phyloP scores from a whole-genome alignment of 352 stramenopile genomes.

The Blastocystis sp. region DNA sequence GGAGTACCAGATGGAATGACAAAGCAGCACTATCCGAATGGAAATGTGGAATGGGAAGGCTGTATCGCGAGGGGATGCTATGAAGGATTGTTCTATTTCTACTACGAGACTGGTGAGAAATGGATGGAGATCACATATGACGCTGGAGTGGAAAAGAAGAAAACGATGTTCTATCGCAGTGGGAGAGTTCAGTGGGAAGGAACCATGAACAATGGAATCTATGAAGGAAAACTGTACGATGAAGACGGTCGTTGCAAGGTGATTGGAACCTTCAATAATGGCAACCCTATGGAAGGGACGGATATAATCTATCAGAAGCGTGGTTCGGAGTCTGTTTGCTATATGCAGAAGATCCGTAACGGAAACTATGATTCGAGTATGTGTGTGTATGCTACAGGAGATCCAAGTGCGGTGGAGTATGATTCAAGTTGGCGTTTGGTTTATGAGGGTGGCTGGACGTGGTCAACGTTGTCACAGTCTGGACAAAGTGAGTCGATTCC shows the following conservation, averaged over 20 bases:
- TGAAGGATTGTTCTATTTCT: neutral
- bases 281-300: neutral
- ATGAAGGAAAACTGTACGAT: neutral
- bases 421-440: neutral
- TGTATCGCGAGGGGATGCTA: neutral
- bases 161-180: neutral
- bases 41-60: neutral
- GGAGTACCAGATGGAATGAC: neutral
- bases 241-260: neutral
- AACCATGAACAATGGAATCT: neutral
- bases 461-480: too few species aligned
- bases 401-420: neutral
- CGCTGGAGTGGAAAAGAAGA: neutral
- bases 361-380: neutral
- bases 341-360: neutral
- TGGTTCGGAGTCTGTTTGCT: neutral
- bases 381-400: neutral
- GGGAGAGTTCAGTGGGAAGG: neutral
- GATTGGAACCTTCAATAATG: neutral
- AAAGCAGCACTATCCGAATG: neutral
- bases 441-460: neutral
- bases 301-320: neutral
- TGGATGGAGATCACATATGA: neutral
- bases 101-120: neutral
- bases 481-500: too few species aligned